Conservation (phyloP, 2,329 filamentous ascomycete genomes). For the Hypoxylon rubiginosum region DNA sequence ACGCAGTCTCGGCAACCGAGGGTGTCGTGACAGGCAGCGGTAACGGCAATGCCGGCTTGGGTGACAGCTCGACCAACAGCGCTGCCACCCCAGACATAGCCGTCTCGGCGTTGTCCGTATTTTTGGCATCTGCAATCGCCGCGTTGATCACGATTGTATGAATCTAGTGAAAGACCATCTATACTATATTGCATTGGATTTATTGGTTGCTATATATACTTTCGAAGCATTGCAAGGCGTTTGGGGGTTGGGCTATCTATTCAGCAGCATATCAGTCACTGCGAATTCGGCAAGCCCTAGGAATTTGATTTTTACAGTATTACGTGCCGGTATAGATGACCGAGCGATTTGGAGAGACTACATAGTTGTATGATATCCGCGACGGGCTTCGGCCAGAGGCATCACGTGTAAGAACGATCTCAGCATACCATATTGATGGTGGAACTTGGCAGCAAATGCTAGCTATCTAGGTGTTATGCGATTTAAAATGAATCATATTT, state of each 20-base stretch:
- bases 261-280: conserved; percentile 11
- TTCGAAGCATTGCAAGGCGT: conserved; percentile 38
- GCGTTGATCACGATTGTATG: conserved; percentile 36
- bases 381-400: neutral
- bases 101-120: conserved; percentile 24
- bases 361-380: neutral
- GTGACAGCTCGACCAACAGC: conserved; percentile 19
- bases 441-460: neutral
- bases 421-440: conserved; percentile 3
- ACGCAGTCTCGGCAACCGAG: conserved; percentile 64
- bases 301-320: conserved; percentile 22
- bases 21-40: conserved; percentile 52
- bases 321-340: conserved; percentile 13
- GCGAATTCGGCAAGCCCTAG: conserved; percentile 2
- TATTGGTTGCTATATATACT: conserved; percentile 11
- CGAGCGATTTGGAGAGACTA: neutral
- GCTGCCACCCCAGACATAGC: conserved; percentile 23
- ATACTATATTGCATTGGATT: conserved; percentile 17
- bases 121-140: conserved; percentile 38
- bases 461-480: conserved; percentile 1
- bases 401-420: neutral
- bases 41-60: conserved; percentile 38
- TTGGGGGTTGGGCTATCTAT: conserved; percentile 9
- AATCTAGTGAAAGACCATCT: conserved; percentile 15
- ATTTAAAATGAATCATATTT: neutral